phyloP scores from a whole-genome alignment of 2,329 filamentous ascomycete species.

The Scolecobasidium constrictum region DNA sequence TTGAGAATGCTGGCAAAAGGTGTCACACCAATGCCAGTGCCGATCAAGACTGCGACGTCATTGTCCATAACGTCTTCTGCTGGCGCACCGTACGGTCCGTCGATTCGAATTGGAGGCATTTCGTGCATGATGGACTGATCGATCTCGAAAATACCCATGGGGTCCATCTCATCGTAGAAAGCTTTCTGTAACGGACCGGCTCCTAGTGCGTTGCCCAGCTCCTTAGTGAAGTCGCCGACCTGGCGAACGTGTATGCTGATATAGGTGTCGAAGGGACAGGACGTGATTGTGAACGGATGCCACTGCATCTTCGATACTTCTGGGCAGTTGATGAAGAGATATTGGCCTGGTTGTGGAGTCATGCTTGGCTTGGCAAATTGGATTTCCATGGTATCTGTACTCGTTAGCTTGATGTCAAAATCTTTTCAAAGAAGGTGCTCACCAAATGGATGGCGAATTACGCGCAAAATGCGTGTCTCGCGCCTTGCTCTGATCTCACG shows the following conservation, averaged over 20 bases:
- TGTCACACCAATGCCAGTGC: slow-evolving; percentile 78
- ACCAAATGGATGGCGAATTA: slow-evolving; percentile 84
- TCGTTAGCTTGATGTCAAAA: background rate
- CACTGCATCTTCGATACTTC: slow-evolving; percentile 83
- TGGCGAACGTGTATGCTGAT: slow-evolving; percentile 91
- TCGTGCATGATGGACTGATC: slow-evolving; percentile 84
- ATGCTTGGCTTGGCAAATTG: slow-evolving; percentile 95
- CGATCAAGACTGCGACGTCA: slow-evolving; percentile 76
- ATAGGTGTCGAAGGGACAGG: slow-evolving; percentile 91
- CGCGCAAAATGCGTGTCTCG: slow-evolving; percentile 80
- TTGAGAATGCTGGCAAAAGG: slow-evolving; percentile 84
- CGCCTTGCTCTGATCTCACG: slow-evolving; percentile 79
- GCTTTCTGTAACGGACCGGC: slow-evolving; percentile 79
- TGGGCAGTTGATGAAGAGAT: slow-evolving; percentile 92
- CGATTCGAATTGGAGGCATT: slow-evolving; percentile 83
- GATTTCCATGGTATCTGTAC: slow-evolving; percentile 79
- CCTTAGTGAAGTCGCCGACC: slow-evolving; percentile 89
- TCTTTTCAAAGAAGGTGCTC: slow-evolving; percentile 4
- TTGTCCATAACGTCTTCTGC: slow-evolving; percentile 96
- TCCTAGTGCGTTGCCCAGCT: slow-evolving; percentile 92
- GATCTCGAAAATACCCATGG: slow-evolving; percentile 95
- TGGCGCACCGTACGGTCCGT: slow-evolving; percentile 91
- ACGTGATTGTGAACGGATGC: slow-evolving; percentile 99
- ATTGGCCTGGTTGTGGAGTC: slow-evolving; percentile 97
- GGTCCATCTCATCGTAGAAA: slow-evolving; percentile 82